Evolutionary conservation across 768 basidiomycete species (phyloP).

Genomic region (Boletus speciosus): DNA sequence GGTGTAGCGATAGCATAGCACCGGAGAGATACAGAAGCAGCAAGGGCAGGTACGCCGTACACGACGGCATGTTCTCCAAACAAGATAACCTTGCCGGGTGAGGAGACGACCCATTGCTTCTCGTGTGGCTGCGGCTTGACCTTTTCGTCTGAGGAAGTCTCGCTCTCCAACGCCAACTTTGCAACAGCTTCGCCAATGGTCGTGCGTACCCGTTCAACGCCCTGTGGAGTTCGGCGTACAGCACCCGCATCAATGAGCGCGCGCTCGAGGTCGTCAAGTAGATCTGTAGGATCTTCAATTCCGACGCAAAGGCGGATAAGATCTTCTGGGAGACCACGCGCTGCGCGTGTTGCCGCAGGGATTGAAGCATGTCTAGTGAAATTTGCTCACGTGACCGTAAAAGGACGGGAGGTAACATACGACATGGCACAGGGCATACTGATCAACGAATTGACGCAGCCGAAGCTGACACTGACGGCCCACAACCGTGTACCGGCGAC

Average conservation of each 20-base stretch:
- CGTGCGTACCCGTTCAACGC: constrained; percentile 41
- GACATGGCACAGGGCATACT: constrained; percentile 99
- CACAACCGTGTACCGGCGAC: constrained; percentile 91
- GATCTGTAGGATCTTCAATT: constrained; percentile 91
- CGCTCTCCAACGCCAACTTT: constrained; percentile 48
- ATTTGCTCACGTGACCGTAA: neutral
- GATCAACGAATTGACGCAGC: constrained; percentile 96
- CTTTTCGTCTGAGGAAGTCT: constrained; percentile 5
- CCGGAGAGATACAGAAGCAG: constrained; percentile 91
- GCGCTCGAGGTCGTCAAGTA: constrained; percentile 92
- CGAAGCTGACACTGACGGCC: constrained; percentile 98
- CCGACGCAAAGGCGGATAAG: constrained; percentile 97
- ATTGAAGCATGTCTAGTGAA: constrained; percentile 85
- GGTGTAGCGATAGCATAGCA: constrained; percentile 86
- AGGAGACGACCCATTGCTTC: constrained; percentile 83
- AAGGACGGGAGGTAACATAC: constrained; percentile 51
- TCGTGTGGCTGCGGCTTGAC: constrained; percentile 24
- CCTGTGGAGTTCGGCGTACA: constrained; percentile 52
- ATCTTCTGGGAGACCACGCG: constrained; percentile 96
- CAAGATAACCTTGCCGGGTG: constrained; percentile 96
- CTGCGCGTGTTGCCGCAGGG: constrained; percentile 92
- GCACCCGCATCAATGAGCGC: constrained; percentile 92
- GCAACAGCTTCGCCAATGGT: constrained; percentile 64
- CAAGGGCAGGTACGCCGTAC: constrained; percentile 95
- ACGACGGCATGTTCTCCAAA: constrained; percentile 99